These are phyloP conservation scores for Trypanosomatidae sp. DNA, from an alignment of 208 protist species.

Conservation along the genomic window DNA sequence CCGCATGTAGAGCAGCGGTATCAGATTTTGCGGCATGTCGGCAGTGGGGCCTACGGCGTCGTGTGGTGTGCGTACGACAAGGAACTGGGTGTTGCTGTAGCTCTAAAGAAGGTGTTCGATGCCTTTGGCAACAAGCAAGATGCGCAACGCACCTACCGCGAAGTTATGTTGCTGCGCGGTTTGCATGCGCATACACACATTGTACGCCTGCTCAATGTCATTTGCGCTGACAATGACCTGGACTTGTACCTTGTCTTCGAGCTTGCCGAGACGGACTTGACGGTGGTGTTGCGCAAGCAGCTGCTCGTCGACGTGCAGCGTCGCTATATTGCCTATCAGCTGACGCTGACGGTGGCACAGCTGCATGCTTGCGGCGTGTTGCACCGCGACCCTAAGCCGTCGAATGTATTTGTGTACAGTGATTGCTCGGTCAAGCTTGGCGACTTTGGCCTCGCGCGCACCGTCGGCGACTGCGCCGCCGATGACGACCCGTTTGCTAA, in stretches of 20 bases:
- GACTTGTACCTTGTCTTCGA: slow-evolving; percentile 98
- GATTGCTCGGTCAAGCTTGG: slow-evolving; percentile 92
- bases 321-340: slow-evolving; percentile 93
- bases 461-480: slow-evolving; percentile 17
- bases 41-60: slow-evolving; percentile 92
- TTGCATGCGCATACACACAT: slow-evolving; percentile 68
- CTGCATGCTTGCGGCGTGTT: slow-evolving; percentile 83
- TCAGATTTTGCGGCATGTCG: slow-evolving; percentile 88
- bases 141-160: slow-evolving; percentile 92
- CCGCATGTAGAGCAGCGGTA: slow-evolving; percentile 89
- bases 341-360: slow-evolving; percentile 90
- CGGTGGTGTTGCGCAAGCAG: slow-evolving; percentile 90
- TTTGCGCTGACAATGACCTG: slow-evolving; percentile 93
- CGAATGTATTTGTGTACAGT: slow-evolving; percentile 87
- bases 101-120: slow-evolving; percentile 96
- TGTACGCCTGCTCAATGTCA: slow-evolving; percentile 90
- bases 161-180: slow-evolving; percentile 94
- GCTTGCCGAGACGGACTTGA: slow-evolving; percentile 90
- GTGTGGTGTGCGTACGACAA: slow-evolving; percentile 92
- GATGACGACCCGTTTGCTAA: slow-evolving; percentile 33
- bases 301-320: slow-evolving; percentile 93
- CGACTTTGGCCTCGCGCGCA: slow-evolving; percentile 98
- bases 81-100: slow-evolving; percentile 68
- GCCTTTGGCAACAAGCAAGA: slow-evolving; percentile 91
- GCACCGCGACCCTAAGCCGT: slow-evolving; percentile 90